A percentile compares a stretch with the other conserved stretches of the same genome.
phyloP scores from a whole-genome alignment of 441 rosid genomes.

The Adansonia grandidieri region DNA sequence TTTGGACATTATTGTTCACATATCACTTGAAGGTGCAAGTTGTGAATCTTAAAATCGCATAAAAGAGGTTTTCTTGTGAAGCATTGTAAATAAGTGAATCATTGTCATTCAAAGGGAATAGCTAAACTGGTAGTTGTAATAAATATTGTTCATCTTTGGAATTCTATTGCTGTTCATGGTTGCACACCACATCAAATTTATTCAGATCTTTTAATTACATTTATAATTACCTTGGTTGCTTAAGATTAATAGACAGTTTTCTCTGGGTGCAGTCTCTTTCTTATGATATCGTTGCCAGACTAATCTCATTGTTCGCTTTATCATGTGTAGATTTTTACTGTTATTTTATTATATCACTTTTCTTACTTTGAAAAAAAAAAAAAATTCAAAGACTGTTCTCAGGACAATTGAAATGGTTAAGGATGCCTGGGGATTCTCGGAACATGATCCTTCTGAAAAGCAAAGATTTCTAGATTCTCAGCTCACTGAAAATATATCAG shows the following conservation, averaged over 20 bases:
- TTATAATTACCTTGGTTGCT: not conserved
- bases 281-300: not conserved
- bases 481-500: conserved; percentile 45
- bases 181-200: not conserved
- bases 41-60: not conserved
- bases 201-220: not conserved
- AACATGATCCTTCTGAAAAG: conserved; percentile 45
- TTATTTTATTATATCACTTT: conserved; percentile 15
- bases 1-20: not conserved
- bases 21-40: not conserved
- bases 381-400: conserved; percentile 61
- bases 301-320: not conserved
- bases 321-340: conserved; percentile 2
- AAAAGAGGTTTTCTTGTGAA: not conserved
- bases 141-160: not conserved
- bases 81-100: conserved; percentile 11
- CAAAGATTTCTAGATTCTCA: conserved; percentile 42
- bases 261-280: not conserved
- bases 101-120: not conserved
- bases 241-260: not conserved
- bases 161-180: not conserved
- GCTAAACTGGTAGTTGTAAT: not conserved
- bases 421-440: conserved; percentile 60
- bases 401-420: conserved; percentile 78
- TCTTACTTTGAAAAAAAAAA: conserved; percentile 19